These are phyloP conservation scores for Candida awuae DNA, from an alignment of 805 yeast genomes.

Conservation along the genomic window DNA sequence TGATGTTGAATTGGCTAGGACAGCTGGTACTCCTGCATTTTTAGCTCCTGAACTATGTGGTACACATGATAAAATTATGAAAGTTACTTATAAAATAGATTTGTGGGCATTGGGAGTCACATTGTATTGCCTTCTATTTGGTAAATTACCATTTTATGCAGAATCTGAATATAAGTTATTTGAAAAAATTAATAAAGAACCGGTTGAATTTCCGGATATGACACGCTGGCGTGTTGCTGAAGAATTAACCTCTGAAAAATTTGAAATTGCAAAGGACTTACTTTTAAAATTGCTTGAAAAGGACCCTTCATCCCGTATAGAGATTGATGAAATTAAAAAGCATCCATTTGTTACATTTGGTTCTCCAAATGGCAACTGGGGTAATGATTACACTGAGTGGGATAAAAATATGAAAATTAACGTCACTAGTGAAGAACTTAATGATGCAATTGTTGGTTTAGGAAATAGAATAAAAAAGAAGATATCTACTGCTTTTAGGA, in stretches of 20 bases:
- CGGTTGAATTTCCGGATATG: slow-evolving; percentile 48
- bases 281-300: slow-evolving; percentile 56
- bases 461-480: slow-evolving; percentile 55
- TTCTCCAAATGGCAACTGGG: slow-evolving; percentile 23
- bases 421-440: slow-evolving; percentile 59
- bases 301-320: slow-evolving; percentile 59
- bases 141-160: slow-evolving; percentile 82
- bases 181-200: slow-evolving; percentile 63
- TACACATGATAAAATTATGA: slow-evolving; percentile 41
- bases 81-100: slow-evolving; percentile 76
- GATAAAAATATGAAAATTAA: slow-evolving; percentile 37
- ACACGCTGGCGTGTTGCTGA: slow-evolving; percentile 23
- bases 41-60: slow-evolving; percentile 89
- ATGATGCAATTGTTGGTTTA: slow-evolving; percentile 75
- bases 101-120: slow-evolving; percentile 98
- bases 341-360: slow-evolving; percentile 54
- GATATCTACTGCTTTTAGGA: slow-evolving; percentile 34
- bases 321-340: slow-evolving; percentile 60
- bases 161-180: slow-evolving; percentile 81
- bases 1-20: slow-evolving; percentile 83
- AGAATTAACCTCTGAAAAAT: slow-evolving; percentile 18
- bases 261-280: slow-evolving; percentile 47
- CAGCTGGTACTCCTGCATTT: slow-evolving; percentile 97
- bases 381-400: slow-evolving; percentile 24
- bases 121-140: slow-evolving; percentile 77